These are phyloP conservation scores for Lichtheimia corymbifera DNA, from an alignment of 371 early-diverging fungal species.

Conservation along the genomic window DNA sequence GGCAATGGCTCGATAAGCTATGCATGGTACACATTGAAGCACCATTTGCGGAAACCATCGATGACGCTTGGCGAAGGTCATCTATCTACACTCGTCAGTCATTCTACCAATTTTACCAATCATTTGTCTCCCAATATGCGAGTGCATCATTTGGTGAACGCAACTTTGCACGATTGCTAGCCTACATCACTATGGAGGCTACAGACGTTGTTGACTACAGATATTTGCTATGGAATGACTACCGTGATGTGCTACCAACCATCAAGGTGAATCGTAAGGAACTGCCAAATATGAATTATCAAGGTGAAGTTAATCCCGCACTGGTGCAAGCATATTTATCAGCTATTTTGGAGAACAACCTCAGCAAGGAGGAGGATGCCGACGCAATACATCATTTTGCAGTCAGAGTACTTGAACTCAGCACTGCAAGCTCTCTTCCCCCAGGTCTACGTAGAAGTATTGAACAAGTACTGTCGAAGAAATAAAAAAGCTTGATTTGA, in stretches of 20 bases:
- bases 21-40: conserved; percentile 22
- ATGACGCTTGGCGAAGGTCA: conserved; percentile 46
- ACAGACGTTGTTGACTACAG: conserved; percentile 48
- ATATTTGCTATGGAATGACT: conserved; percentile 42
- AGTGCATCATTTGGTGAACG: conserved; percentile 45
- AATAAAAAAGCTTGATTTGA: too few species aligned
- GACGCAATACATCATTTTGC: conserved; percentile 14
- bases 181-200: conserved; percentile 48
- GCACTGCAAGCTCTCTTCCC: not conserved
- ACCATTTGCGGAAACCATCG: conserved; percentile 24
- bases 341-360: conserved; percentile 13
- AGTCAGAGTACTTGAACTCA: conserved; percentile 1
- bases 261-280: conserved; percentile 21
- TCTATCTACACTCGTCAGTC: conserved; percentile 39
- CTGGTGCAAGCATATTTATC: conserved; percentile 14
- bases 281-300: conserved; percentile 8
- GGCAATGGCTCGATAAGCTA: conserved; percentile 39
- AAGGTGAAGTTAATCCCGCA: not conserved
- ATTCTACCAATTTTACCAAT: conserved; percentile 61
- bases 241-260: conserved; percentile 32
- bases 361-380: conserved; percentile 1
- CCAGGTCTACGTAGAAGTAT: too few species aligned
- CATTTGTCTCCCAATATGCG: conserved; percentile 60
- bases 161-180: conserved; percentile 43
- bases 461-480: too few species aligned